A percentile compares a stretch with the other conserved stretches of the same genome.
These are phyloP conservation scores for Tuctoria greenei DNA, from an alignment of 176 grass and related monocot genomes.

Conservation along the genomic window DNA sequence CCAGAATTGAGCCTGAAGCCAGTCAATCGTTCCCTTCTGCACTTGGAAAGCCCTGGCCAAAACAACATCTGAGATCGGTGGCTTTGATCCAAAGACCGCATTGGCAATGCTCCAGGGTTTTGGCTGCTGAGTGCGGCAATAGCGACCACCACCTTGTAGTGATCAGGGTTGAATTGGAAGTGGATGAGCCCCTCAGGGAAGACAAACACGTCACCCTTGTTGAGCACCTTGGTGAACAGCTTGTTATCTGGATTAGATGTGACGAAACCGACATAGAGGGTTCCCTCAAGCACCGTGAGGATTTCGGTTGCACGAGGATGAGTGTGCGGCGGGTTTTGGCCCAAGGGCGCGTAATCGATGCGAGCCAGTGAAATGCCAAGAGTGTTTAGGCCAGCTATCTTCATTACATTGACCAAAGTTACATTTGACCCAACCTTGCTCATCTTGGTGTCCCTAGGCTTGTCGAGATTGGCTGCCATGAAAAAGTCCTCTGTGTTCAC, in stretches of 20 bases:
- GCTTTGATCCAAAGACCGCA: constrained; percentile 27
- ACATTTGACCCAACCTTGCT: constrained; percentile 25
- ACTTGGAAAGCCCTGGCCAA: constrained; percentile 23
- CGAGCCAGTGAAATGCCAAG: background rate
- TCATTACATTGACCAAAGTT: constrained; percentile 16
- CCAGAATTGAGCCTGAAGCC: constrained; percentile 44
- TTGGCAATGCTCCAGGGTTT: constrained; percentile 27
- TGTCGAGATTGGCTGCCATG: background rate
- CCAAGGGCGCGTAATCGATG: constrained; percentile 8
- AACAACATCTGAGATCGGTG: constrained; percentile 2
- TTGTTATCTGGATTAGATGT: constrained; percentile 34
- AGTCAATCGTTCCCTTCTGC: constrained; percentile 32
- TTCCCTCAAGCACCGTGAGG: constrained; percentile 11
- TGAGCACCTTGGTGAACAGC: constrained; percentile 40
- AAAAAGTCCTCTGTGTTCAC: constrained; percentile 31
- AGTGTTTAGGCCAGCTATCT: constrained; percentile 22
- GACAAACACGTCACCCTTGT: constrained; percentile 31
- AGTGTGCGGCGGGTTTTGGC: constrained; percentile 21
- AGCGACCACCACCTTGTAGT: constrained; percentile 3
- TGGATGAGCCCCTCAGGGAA: constrained; percentile 32
- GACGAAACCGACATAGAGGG: constrained; percentile 44
- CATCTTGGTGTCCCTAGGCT: constrained; percentile 3
- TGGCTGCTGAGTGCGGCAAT: constrained; percentile 25
- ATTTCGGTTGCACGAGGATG: constrained; percentile 44
- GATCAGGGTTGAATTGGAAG: constrained; percentile 32